Base-by-base conservation (phyloP, 2,329 filamentous ascomycete genomes). In the Exophiala dermatitidis region DNA sequence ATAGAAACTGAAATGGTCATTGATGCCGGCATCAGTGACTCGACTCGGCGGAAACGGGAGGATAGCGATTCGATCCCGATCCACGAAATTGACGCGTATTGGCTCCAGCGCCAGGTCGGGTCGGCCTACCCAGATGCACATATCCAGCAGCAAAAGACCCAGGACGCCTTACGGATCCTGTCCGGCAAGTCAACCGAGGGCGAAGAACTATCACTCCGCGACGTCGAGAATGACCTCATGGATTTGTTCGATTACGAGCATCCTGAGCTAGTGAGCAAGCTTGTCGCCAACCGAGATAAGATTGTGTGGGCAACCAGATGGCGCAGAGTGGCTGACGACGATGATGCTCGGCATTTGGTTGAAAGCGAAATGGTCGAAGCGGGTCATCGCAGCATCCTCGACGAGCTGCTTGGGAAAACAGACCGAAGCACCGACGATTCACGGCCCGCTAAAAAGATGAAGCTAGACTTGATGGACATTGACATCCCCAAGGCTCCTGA, bases 181-280 rank as follows among this genome's bases (percentile, higher is more conserved):
- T 86, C 87, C 31, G 90, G 87, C 42, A 79, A 85, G 58, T 78
- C 83, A 5, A 68, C 80, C 47, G 85, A 86, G 51, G 90, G 86
- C 10, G 85, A 91, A 55, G 89, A 94, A 65, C 90, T 88, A 69
- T 80, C 87, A 9, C 76, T 97, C 31, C 84, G 91, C 64, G 91
- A 98, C 65, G 90, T 97, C 52, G 93, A 98, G 66, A 98, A 98
- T 69, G 93, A 98, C 59, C 77, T 98, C 53, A 97, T 97, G 87
- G 93, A 96, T 64, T 79, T 98, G 0, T 97, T 98, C 63, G 93
- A 98, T 65, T 98, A 95, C 65, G 91, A 97, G 64, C 87, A 96
- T 65, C 89, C 94, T 57, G 90, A 96, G 60, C 78, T 96, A 50
- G 93, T 97, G 29, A 85, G 88, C 60, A 91, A 89, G 69, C 79